Base-by-base conservation (phyloP, 139 green algal species). In the Coelastrella sp. region DNA sequence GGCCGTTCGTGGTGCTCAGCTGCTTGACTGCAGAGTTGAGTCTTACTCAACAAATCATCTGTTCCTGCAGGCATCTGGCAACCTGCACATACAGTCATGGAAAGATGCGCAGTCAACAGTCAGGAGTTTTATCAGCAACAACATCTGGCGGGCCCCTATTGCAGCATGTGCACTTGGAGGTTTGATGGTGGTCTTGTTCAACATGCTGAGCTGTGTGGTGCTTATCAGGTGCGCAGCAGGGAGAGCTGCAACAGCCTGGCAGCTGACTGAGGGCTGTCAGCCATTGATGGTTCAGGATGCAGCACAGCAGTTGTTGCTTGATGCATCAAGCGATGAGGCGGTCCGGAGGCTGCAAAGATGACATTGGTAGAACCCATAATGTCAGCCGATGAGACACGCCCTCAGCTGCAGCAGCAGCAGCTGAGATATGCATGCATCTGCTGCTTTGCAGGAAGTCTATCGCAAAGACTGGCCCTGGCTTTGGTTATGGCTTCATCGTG, bases 141-240 rank as follows among this genome's bases (percentile, higher is more conserved):
- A 89, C 73, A 89, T 92, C 23, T 92, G 88, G 88, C 20, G 88
- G 5, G 88, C 88, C 5, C 88, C 88, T 5, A 85, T 88, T 58
- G 88, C 88, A 58, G 80, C 88, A 5, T 84, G 68, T 73, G 88
- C 81, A 14, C 80, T 92, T 8, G 88, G 88, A 19, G 88, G 88
- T 7, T 66, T 92, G 8, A 92, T 92, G 88, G 88, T 89, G 22
- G 80, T 89, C 16, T 54, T 92, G 57, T 92, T 92, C 73, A 92
- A 92, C 73, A 5, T 92, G 60, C 59, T 89, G 14, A 85, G 71
- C 22, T 92, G 88, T 73, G 10, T 89, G 22, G 81, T 92, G 17
- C 81, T 92, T 0, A 71, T 92, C 65, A 87, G 79, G 79, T 79
- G 32, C 4, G 32, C 32, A 47, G 32, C 32, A 47, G 32, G 32